Conservation (phyloP, 805 yeast species). For the Saccharomycopsis microspora region DNA sequence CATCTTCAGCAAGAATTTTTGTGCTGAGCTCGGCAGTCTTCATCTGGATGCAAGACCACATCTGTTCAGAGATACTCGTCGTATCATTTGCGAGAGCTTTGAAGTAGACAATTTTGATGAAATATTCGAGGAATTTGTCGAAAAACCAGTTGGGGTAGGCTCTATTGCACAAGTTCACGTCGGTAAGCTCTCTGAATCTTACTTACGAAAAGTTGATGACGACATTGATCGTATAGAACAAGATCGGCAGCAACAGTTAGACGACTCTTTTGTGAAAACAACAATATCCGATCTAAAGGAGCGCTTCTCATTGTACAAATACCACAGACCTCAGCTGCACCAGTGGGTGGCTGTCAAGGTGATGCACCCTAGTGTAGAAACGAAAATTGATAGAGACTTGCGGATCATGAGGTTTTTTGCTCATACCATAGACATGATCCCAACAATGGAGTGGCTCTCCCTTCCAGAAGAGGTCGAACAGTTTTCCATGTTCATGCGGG, state of each 20-base stretch:
- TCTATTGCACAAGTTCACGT: constrained; percentile 95
- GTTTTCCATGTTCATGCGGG: constrained; percentile 72
- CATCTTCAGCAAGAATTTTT: constrained; percentile 69
- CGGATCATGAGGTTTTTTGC: constrained; percentile 81
- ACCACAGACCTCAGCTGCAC: constrained; percentile 25
- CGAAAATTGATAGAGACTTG: constrained; percentile 67
- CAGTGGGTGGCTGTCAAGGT: constrained; percentile 82
- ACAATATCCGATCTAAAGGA: constrained; percentile 22
- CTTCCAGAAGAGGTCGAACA: constrained; percentile 90
- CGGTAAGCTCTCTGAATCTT: constrained; percentile 46
- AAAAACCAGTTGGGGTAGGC: constrained; percentile 86
- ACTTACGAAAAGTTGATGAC: constrained; percentile 27
- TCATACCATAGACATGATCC: constrained; percentile 50
- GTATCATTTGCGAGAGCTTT: constrained; percentile 48
- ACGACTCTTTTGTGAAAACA: constrained; percentile 21
- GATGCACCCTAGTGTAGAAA: constrained; percentile 77
- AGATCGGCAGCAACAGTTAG: constrained; percentile 13
- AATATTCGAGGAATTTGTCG: constrained; percentile 68
- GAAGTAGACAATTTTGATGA: constrained; percentile 40
- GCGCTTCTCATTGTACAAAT: constrained; percentile 15
- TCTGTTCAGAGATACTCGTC: constrained; percentile 46
- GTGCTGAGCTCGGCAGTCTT: constrained; percentile 61
- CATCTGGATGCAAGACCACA: constrained; percentile 83
- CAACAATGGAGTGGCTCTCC: constrained; percentile 97
- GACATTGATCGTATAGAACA: constrained; percentile 18